A percentile compares a stretch with the other conserved stretches of the same genome.
Conservation (phyloP, 2,329 filamentous ascomycete genomes). For the Lecanicillium sp. region DNA sequence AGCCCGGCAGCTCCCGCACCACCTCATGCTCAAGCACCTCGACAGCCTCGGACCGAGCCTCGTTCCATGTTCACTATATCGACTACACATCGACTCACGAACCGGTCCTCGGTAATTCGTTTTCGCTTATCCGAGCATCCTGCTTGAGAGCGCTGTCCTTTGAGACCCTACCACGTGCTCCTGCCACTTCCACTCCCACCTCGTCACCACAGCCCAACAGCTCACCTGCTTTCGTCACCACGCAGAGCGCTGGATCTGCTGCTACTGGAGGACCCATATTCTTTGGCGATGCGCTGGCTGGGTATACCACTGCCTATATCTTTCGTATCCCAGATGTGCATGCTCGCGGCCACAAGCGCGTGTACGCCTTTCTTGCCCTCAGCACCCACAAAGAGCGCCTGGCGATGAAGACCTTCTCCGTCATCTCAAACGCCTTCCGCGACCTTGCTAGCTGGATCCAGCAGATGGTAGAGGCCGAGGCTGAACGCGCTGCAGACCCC, state of each 20-base stretch:
- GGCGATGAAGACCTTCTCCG: slow-evolving; percentile 60
- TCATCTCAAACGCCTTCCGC: slow-evolving; percentile 56
- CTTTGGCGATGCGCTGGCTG: slow-evolving; percentile 58
- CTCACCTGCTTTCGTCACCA: slow-evolving; percentile 48
- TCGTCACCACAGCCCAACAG: slow-evolving; percentile 30
- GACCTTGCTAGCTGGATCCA: slow-evolving; percentile 62
- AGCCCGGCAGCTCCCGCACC: slow-evolving; percentile 37
- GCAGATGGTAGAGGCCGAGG: slow-evolving; percentile 56
- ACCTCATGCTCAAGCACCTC: slow-evolving; percentile 49
- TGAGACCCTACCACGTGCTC: slow-evolving; percentile 56
- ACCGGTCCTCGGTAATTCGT: slow-evolving; percentile 54
- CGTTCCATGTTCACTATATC: slow-evolving; percentile 57
- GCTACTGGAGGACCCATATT: slow-evolving; percentile 61
- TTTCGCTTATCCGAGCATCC: slow-evolving; percentile 60
- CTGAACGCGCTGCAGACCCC: slow-evolving; percentile 47
- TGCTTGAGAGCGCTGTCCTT: slow-evolving; percentile 62
- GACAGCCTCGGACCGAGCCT: slow-evolving; percentile 38
- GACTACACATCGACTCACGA: slow-evolving; percentile 66
- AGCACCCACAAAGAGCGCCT: slow-evolving; percentile 59
- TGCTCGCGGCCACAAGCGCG: slow-evolving; percentile 61
- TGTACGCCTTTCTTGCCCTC: slow-evolving; percentile 61
- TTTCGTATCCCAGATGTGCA: slow-evolving; percentile 64
- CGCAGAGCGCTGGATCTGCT: slow-evolving; percentile 46
- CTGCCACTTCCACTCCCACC: slow-evolving; percentile 35
- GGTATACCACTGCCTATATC: slow-evolving; percentile 65